Conservation (phyloP, 2,329 filamentous ascomycete species). For the Didymella segeticola region DNA sequence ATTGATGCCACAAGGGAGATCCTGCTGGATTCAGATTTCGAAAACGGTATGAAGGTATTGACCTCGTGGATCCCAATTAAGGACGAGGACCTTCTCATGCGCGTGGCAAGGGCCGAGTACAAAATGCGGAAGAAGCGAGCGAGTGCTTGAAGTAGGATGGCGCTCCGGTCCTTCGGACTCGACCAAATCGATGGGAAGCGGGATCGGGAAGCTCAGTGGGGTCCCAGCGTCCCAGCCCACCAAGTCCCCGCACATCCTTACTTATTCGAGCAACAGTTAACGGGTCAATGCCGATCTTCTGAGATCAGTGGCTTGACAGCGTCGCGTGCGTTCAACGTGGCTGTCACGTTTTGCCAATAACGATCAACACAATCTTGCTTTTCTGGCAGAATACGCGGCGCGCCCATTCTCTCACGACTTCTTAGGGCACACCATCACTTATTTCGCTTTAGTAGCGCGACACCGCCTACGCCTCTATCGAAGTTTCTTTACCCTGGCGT, state of each 20-base stretch:
- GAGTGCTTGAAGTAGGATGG: conserved; percentile 32
- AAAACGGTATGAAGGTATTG: conserved; percentile 96
- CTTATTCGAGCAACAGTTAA: conserved; percentile 35
- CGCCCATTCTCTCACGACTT: conserved; percentile 6
- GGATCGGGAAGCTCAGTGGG: conserved; percentile 20
- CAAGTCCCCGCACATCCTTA: conserved; percentile 23
- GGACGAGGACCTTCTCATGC: conserved; percentile 93
- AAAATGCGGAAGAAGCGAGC: conserved; percentile 67
- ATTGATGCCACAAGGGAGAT: conserved; percentile 91
- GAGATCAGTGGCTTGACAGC: conserved; percentile 45
- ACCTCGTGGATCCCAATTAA: conserved; percentile 94
- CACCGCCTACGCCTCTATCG: conserved; percentile 6
- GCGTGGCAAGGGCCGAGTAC: conserved; percentile 86
- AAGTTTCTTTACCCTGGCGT: conserved; percentile 12
- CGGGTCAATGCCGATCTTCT: conserved; percentile 36
- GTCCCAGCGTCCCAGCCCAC: conserved; percentile 8
- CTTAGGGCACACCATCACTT: conserved; percentile 11
- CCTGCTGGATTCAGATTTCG: conserved; percentile 90
- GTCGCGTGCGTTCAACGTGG: conserved; percentile 44
- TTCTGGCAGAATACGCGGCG: conserved; percentile 22
- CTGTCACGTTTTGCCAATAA: conserved; percentile 33
- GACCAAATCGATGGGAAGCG: conserved; percentile 19
- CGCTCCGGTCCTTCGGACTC: conserved; percentile 16
- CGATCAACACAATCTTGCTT: conserved; percentile 21
- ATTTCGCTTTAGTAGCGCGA: conserved; percentile 16